A percentile compares a stretch with the other conserved stretches of the same genome.
Conservation (phyloP, 2,329 filamentous ascomycete genomes). For the Phoma herbarum region DNA sequence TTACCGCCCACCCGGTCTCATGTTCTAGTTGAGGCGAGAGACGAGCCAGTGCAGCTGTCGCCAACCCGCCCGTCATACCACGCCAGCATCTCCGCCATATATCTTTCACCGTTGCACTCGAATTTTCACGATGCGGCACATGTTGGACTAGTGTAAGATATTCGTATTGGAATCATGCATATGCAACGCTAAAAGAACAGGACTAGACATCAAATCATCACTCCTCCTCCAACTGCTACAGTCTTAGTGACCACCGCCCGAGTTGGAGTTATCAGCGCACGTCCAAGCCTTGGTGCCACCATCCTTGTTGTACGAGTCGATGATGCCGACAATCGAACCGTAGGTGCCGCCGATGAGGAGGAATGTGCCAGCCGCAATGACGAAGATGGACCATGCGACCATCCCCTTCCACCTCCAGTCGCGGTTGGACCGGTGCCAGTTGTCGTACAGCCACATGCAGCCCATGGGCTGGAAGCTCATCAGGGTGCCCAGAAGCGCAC, state of each 20-base stretch:
- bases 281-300: slow-evolving; percentile 19
- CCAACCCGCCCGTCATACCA: background rate
- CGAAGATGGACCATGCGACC: slow-evolving; percentile 22
- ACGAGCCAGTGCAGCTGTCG: background rate
- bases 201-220: background rate
- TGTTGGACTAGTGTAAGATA: background rate
- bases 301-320: slow-evolving; percentile 16
- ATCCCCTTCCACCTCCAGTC: slow-evolving; percentile 21
- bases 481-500: slow-evolving; percentile 23
- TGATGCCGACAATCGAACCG: slow-evolving; percentile 19
- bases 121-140: background rate
- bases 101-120: background rate
- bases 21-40: background rate
- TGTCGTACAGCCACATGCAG: slow-evolving; percentile 27
- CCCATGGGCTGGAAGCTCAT: slow-evolving; percentile 30
- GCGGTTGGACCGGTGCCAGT: slow-evolving; percentile 18
- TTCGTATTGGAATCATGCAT: background rate
- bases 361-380: slow-evolving; percentile 22
- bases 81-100: background rate
- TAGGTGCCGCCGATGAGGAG: slow-evolving; percentile 22
- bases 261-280: slow-evolving; percentile 24
- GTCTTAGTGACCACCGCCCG: slow-evolving; percentile 1
- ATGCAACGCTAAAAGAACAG: background rate
- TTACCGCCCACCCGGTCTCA: too few relatives aligned
- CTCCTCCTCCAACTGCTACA: background rate